Conservation (phyloP, 805 yeast species). For the Suhomyces tanzawaensis region DNA sequence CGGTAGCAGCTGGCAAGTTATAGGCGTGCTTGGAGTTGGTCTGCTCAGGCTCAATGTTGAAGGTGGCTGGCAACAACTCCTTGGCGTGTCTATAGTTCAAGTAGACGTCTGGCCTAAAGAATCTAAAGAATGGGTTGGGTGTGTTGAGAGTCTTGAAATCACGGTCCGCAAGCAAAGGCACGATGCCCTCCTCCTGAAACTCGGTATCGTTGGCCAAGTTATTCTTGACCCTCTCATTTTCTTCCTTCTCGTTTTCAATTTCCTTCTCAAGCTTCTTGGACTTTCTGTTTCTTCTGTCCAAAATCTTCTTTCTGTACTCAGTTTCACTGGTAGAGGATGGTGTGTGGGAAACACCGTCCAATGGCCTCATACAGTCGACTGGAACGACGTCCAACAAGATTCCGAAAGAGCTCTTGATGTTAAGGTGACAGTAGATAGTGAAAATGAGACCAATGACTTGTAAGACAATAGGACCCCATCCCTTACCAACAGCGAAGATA, state of each 20-base stretch:
- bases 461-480: constrained; percentile 91
- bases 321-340: constrained; percentile 43
- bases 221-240: constrained; percentile 17
- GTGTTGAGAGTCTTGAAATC: constrained; percentile 37
- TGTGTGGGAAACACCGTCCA: constrained; percentile 67
- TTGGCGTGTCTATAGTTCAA: constrained; percentile 41
- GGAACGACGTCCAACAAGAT: constrained; percentile 59
- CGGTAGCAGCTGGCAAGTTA: constrained; percentile 70
- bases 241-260: constrained; percentile 18
- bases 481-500: constrained; percentile 82
- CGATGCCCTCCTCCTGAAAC: constrained; percentile 18
- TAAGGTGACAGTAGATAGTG: constrained; percentile 68
- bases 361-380: constrained; percentile 69
- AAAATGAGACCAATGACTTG: constrained; percentile 62
- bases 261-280: constrained; percentile 2
- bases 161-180: constrained; percentile 74
- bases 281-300: constrained; percentile 18
- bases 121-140: constrained; percentile 47
- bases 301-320: constrained; percentile 33
- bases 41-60: constrained; percentile 36
- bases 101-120: constrained; percentile 60
- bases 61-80: constrained; percentile 33
- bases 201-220: constrained; percentile 13
- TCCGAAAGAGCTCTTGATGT: constrained; percentile 64
- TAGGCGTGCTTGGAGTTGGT: constrained; percentile 62